A percentile compares a stretch with the other conserved stretches of the same genome.
phyloP scores from a whole-genome alignment of 805 yeast species.

The Suhomyces prunicola region DNA sequence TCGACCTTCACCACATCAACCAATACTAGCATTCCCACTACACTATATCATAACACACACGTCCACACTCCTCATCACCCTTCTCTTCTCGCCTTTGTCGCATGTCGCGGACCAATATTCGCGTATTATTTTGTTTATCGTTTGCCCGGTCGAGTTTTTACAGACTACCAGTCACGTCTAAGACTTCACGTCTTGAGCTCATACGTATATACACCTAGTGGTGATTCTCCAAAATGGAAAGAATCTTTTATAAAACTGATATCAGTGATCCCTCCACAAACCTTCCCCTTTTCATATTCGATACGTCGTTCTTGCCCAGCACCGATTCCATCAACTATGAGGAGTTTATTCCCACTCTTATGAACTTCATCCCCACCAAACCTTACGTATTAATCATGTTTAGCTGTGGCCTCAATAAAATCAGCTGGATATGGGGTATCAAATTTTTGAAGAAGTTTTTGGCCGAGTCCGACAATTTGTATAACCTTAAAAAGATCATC shows the following conservation, averaged over 20 bases:
- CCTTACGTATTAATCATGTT: constrained; percentile 71
- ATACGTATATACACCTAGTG: neutral
- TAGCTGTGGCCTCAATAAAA: constrained; percentile 73
- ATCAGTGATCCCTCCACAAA: constrained; percentile 64
- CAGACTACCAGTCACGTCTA: neutral
- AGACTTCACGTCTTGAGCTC: neutral
- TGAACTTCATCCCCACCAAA: constrained; percentile 55
- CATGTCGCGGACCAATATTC: neutral
- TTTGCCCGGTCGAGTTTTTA: neutral
- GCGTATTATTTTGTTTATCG: neutral
- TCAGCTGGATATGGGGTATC: constrained; percentile 69
- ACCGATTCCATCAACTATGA: constrained; percentile 43
- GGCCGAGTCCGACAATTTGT: constrained; percentile 46
- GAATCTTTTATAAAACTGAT: constrained; percentile 56
- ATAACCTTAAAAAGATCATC: constrained; percentile 55
- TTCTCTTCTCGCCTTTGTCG: neutral
- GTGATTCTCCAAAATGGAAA: constrained; percentile 24
- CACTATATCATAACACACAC: neutral
- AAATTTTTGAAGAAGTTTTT: constrained; percentile 56
- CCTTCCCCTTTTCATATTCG: constrained; percentile 76
- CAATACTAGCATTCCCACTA: neutral
- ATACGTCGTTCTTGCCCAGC: constrained; percentile 75
- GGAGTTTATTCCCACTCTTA: constrained; percentile 55
- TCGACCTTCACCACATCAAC: neutral
- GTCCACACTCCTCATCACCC: neutral